These are phyloP conservation scores for Claviceps humidiphila DNA, from an alignment of 2,329 filamentous ascomycete genomes.

Conservation along the genomic window DNA sequence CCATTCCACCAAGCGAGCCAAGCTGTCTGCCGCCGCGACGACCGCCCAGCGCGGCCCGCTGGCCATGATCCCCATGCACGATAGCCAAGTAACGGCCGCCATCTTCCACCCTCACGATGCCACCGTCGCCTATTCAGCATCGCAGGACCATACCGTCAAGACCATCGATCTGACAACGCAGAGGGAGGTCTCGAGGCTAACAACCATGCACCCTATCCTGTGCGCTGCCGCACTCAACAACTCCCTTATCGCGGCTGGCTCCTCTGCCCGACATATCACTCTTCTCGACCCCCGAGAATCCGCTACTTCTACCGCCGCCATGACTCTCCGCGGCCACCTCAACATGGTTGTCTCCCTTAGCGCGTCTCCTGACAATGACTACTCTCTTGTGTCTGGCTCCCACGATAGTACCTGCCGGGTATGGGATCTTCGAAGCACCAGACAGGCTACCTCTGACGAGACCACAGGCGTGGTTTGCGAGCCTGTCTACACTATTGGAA, in stretches of 20 bases:
- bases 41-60: constrained; percentile 68
- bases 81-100: constrained; percentile 60
- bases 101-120: constrained; percentile 75
- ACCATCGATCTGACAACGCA: constrained; percentile 84
- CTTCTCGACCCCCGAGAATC: constrained; percentile 81
- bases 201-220: constrained; percentile 71
- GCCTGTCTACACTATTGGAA: constrained; percentile 60
- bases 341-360: constrained; percentile 50
- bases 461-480: constrained; percentile 54
- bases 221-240: constrained; percentile 61
- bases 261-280: constrained; percentile 74
- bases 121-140: constrained; percentile 83
- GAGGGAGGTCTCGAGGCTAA: constrained; percentile 65
- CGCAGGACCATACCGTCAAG: constrained; percentile 79
- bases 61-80: constrained; percentile 58
- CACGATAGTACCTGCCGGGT: constrained; percentile 87
- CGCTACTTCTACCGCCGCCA: constrained; percentile 62
- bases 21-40: constrained; percentile 33
- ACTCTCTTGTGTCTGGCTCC: constrained; percentile 76
- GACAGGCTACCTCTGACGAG: constrained; percentile 45
- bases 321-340: constrained; percentile 83
- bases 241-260: constrained; percentile 58
- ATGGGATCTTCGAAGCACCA: constrained; percentile 75
- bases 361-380: constrained; percentile 50
- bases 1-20: constrained; percentile 63